Percentiles rank a stretch among this genome's conserved stretches.
Conservation (phyloP, 306 rosid genomes). For the Cucumis sativus region DNA sequence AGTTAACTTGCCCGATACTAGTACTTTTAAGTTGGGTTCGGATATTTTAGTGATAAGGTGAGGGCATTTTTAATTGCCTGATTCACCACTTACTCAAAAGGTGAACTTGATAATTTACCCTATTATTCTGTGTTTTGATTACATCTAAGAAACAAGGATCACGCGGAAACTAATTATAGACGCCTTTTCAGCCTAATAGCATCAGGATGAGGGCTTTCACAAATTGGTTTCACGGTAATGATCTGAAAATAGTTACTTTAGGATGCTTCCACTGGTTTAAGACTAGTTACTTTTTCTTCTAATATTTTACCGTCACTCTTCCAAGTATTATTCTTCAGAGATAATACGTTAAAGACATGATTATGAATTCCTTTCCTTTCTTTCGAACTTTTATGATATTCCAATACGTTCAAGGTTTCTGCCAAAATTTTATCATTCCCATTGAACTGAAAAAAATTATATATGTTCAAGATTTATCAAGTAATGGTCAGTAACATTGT, state of each 20-base stretch:
- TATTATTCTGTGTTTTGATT: neutral
- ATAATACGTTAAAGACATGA: neutral
- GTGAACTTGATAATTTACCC: too few species aligned
- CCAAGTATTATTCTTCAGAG: neutral
- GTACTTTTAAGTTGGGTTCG: neutral
- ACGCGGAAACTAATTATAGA: neutral
- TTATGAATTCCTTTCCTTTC: neutral
- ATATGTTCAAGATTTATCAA: neutral
- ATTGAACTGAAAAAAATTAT: too few species aligned
- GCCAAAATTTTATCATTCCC: too few species aligned
- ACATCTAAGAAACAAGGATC: neutral
- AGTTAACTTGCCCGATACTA: neutral
- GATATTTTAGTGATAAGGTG: too few species aligned
- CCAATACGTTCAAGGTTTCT: neutral
- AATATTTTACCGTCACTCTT: neutral
- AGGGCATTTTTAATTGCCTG: too few species aligned
- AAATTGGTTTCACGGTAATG: neutral
- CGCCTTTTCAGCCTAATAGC: neutral
- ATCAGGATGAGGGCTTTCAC: neutral
- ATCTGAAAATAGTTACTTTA: neutral
- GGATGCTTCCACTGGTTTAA: neutral
- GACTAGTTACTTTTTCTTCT: neutral
- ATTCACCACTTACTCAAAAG: too few species aligned
- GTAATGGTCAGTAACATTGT: too few species aligned
- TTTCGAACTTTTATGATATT: neutral